Conservation (phyloP, 1,139 yeast genomes). For the Yamadazyma epiphylla region DNA sequence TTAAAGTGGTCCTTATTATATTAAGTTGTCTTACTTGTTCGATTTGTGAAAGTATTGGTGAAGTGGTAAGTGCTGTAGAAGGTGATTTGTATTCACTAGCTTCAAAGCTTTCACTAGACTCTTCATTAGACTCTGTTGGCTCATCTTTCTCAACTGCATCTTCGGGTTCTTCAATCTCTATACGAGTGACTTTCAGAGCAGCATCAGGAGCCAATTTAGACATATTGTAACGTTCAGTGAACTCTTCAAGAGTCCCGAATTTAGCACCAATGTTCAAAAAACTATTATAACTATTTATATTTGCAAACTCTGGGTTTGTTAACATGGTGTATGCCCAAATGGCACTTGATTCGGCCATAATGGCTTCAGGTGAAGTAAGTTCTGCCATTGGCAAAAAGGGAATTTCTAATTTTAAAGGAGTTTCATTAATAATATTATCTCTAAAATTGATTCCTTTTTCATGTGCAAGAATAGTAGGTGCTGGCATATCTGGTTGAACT, state of each 20-base stretch:
- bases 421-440: conserved; percentile 35
- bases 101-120: conserved; percentile 8
- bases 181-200: conserved; percentile 10
- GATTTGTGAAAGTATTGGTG: background rate
- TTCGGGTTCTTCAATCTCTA: conserved; percentile 6
- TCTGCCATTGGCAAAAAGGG: conserved; percentile 67
- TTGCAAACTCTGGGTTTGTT: conserved; percentile 40
- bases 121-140: conserved; percentile 5
- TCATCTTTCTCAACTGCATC: conserved; percentile 7
- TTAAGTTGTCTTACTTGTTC: conserved; percentile 8
- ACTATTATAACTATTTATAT: conserved; percentile 40
- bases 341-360: conserved; percentile 77
- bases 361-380: conserved; percentile 35
- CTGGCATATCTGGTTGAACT: conserved; percentile 12
- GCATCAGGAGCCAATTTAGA: conserved; percentile 19
- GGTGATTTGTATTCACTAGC: too few species aligned
- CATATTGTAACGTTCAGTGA: conserved; percentile 41
- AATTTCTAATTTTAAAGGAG: conserved; percentile 10
- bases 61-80: background rate
- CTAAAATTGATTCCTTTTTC: conserved; percentile 48
- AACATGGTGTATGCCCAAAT: conserved; percentile 57
- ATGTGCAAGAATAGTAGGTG: conserved; percentile 38
- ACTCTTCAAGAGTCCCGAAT: conserved; percentile 45
- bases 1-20: conserved; percentile 45
- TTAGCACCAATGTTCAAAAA: conserved; percentile 54